Conservation (phyloP, 805 yeast species). For the Wickerhamomyces xylosicus region DNA sequence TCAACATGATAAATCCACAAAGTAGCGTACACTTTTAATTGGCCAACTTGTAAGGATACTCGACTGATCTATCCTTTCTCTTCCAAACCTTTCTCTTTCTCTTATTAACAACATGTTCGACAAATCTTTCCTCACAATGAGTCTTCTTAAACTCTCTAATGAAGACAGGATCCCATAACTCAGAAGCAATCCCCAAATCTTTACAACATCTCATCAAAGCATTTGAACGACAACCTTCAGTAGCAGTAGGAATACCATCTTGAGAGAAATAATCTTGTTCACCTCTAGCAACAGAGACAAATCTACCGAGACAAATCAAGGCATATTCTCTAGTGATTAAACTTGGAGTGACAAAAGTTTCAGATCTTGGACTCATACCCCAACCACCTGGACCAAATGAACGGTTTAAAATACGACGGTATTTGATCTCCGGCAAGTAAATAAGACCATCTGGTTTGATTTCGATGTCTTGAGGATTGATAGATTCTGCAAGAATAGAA, state of each 20-base stretch:
- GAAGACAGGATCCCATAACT: constrained; percentile 93
- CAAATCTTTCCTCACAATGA: constrained; percentile 74
- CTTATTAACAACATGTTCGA: constrained; percentile 72
- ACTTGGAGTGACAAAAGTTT: constrained; percentile 63
- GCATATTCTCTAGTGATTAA: constrained; percentile 87
- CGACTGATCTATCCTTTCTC: constrained; percentile 71
- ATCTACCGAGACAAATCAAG: constrained; percentile 73
- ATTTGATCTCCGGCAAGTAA: constrained; percentile 91
- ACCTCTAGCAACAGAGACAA: constrained; percentile 89
- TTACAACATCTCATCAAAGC: constrained; percentile 98
- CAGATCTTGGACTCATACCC: constrained; percentile 94
- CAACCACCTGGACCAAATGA: constrained; percentile 99
- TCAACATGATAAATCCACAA: too few relatives aligned
- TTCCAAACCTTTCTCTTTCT: constrained; percentile 90
- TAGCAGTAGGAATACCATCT: constrained; percentile 84
- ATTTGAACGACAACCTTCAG: constrained; percentile 94
- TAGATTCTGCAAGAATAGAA: constrained; percentile 47
- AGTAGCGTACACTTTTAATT: neutral
- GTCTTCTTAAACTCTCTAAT: constrained; percentile 57
- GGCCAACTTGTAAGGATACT: constrained; percentile 65
- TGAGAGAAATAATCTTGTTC: constrained; percentile 89
- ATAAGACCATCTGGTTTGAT: constrained; percentile 92
- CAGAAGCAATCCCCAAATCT: constrained; percentile 93
- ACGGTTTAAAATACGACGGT: constrained; percentile 75
- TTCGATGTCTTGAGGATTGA: constrained; percentile 72